Conservation (phyloP, 108 stramenopile species). For the Skeletonema marinoi region DNA sequence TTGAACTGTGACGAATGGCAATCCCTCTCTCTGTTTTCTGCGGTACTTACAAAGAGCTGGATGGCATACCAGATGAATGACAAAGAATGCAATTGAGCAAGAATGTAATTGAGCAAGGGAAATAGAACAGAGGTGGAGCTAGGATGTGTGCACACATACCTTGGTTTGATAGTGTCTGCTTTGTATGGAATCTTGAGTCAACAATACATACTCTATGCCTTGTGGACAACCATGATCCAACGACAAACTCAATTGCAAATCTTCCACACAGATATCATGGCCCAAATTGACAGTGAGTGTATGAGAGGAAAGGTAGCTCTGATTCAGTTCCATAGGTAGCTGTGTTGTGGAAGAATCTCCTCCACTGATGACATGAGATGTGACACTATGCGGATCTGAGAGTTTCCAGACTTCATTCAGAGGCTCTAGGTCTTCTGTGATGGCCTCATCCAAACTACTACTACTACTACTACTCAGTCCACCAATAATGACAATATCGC, state of each 20-base stretch:
- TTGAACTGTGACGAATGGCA: slow-evolving; percentile 15
- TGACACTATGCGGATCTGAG: slow-evolving; percentile 13
- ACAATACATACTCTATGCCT: slow-evolving; percentile 19
- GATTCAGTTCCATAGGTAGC: slow-evolving; percentile 16
- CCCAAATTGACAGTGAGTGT: background rate
- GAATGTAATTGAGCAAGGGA: background rate
- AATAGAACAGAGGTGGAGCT: background rate
- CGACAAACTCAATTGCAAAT: slow-evolving; percentile 21
- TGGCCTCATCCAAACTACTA: background rate
- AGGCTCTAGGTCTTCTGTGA: background rate
- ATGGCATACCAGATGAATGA: background rate
- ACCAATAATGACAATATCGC: slow-evolving; percentile 29
- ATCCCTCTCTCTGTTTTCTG: slow-evolving; percentile 9
- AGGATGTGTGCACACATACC: background rate
- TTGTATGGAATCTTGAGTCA: slow-evolving; percentile 19
- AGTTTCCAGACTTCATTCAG: slow-evolving; percentile 33
- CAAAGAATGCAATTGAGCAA: background rate
- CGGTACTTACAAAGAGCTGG: slow-evolving; percentile 20
- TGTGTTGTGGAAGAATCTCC: background rate
- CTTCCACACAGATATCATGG: slow-evolving; percentile 25
- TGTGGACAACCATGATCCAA: slow-evolving; percentile 16
- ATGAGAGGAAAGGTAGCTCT: slow-evolving; percentile 12
- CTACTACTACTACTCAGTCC: slow-evolving; percentile 15
- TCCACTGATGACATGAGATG: slow-evolving; percentile 5
- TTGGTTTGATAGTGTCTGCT: slow-evolving; percentile 17